phyloP scores from a whole-genome alignment of 441 rosid genomes.

The Capsella rubella region DNA sequence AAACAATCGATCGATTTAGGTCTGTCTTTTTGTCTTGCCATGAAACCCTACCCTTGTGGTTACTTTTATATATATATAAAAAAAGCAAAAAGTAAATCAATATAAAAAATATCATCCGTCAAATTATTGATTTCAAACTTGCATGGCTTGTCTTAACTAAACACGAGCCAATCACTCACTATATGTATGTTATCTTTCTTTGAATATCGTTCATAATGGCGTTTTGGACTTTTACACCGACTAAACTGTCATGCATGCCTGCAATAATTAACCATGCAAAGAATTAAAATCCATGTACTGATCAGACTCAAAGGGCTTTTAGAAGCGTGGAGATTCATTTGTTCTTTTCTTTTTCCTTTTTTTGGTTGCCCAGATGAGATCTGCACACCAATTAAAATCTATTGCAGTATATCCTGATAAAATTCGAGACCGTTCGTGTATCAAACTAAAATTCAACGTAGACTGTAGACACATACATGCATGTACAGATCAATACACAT shows the following conservation, averaged over 20 bases:
- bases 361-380: background rate
- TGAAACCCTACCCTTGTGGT: background rate
- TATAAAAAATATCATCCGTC: too few species aligned
- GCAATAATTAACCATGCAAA: conserved; percentile 36
- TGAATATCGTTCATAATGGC: conserved; percentile 16
- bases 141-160: background rate
- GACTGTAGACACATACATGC: background rate
- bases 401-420: background rate
- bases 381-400: background rate
- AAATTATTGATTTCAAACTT: background rate
- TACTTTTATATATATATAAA: background rate
- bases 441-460: background rate
- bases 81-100: too few species aligned
- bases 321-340: background rate
- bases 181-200: background rate
- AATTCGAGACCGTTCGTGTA: background rate
- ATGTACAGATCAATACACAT: background rate
- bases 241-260: conserved; percentile 37
- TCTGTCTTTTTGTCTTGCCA: conserved; percentile 20
- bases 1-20: conserved; percentile 33
- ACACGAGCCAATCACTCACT: conserved; percentile 3
- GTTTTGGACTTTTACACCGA: conserved; percentile 37
- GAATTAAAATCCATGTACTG: background rate
- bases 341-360: too few species aligned
- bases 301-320: background rate